A percentile compares a stretch with the other conserved stretches of the same genome.
Conservation (phyloP, 208 protist genomes). For the Angomonas ambiguus region DNA sequence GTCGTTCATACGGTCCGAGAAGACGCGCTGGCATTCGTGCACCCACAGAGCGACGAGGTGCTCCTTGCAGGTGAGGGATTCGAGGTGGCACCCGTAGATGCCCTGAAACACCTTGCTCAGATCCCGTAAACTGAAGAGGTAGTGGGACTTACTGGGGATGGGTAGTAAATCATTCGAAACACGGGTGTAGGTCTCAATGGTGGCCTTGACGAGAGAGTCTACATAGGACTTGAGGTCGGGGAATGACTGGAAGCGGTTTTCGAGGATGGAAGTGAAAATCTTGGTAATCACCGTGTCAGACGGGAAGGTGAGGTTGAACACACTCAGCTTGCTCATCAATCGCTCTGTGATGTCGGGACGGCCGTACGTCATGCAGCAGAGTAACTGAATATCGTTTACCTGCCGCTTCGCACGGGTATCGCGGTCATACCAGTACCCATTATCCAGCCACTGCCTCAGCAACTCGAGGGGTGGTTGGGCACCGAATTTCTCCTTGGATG, state of each 20-base stretch:
- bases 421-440: slow-evolving; percentile 97
- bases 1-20: slow-evolving; percentile 95
- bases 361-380: slow-evolving; percentile 97
- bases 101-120: slow-evolving; percentile 98
- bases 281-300: slow-evolving; percentile 85
- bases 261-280: slow-evolving; percentile 96
- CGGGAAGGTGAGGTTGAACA: slow-evolving; percentile 96
- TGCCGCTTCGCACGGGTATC: slow-evolving; percentile 89
- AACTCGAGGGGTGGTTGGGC: slow-evolving; percentile 97
- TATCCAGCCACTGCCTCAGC: slow-evolving; percentile 96
- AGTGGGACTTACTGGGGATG: slow-evolving; percentile 97
- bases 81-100: slow-evolving; percentile 89
- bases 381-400: slow-evolving; percentile 96
- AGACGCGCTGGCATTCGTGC: slow-evolving; percentile 97
- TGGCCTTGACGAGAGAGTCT: slow-evolving; percentile 92
- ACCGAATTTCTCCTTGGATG: slow-evolving; percentile 96
- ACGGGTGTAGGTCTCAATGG: slow-evolving; percentile 93
- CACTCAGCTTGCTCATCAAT: slow-evolving; percentile 93
- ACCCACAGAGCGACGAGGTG: slow-evolving; percentile 95
- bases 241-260: slow-evolving; percentile 89
- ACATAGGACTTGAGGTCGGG: slow-evolving; percentile 89
- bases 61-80: slow-evolving; percentile 92
- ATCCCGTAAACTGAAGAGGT: slow-evolving; percentile 98
- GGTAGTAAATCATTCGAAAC: slow-evolving; percentile 92
- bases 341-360: slow-evolving; percentile 92